Conservation (phyloP, 148 eudicot species). For the Rhododendron ferrugineum region DNA sequence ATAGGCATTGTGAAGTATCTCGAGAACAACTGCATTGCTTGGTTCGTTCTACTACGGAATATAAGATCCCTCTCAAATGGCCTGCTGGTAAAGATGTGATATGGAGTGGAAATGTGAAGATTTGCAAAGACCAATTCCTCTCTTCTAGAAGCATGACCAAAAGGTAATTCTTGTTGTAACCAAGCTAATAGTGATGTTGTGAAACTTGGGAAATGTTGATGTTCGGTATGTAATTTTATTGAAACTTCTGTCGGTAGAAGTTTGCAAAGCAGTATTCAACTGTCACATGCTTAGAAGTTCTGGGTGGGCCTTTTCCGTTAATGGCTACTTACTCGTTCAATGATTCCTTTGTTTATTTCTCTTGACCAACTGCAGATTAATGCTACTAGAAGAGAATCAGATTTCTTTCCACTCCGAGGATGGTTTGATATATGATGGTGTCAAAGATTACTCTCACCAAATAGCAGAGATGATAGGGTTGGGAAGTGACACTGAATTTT, state of each 20-base stretch:
- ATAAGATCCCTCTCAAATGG: constrained; percentile 82
- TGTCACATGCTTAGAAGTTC: background rate
- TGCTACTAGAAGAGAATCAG: constrained; percentile 94
- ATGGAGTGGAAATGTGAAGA: constrained; percentile 95
- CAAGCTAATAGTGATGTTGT: constrained; percentile 1
- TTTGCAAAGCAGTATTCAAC: background rate
- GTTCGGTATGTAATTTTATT: background rate
- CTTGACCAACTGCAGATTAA: constrained; percentile 46
- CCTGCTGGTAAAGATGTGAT: constrained; percentile 89
- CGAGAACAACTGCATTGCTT: constrained; percentile 49
- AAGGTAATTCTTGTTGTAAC: constrained; percentile 40
- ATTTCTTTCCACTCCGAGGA: constrained; percentile 91
- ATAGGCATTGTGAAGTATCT: constrained; percentile 77
- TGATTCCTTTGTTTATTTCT: background rate
- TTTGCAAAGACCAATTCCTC: constrained; percentile 84
- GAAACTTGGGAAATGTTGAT: background rate
- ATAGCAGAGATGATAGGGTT: constrained; percentile 90
- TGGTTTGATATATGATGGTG: constrained; percentile 72
- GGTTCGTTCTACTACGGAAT: constrained; percentile 81
- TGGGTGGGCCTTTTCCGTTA: background rate
- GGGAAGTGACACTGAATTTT: constrained; percentile 73
- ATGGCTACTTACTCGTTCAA: background rate
- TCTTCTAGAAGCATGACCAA: constrained; percentile 96
- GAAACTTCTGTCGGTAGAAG: background rate
- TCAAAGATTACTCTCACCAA: constrained; percentile 89